Percentiles rank a stretch among this genome's conserved stretches.
Conservation (phyloP, 2,329 filamentous ascomycete species). For the Pseudogymnoascus sp. region DNA sequence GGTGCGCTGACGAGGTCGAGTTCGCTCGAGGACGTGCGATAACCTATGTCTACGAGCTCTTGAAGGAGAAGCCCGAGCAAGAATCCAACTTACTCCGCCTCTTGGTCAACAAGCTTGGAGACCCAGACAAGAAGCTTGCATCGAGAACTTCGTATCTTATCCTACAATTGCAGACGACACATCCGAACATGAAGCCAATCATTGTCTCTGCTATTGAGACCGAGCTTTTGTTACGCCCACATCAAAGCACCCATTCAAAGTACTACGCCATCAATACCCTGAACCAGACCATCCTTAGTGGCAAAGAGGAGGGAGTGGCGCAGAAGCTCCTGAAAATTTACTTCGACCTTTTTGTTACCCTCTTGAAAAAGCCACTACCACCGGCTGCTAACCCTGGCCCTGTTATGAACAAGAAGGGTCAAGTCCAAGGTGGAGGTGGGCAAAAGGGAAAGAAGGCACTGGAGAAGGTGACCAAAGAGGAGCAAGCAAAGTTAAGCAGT, state of each 20-base stretch:
- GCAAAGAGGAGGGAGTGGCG: constrained; percentile 72
- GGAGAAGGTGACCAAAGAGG: constrained; percentile 29
- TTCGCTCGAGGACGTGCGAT: constrained; percentile 83
- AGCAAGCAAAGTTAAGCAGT: constrained; percentile 30
- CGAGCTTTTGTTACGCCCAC: constrained; percentile 77
- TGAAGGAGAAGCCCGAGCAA: constrained; percentile 95
- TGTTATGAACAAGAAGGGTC: constrained; percentile 39
- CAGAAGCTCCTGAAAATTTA: constrained; percentile 81
- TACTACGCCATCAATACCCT: constrained; percentile 96
- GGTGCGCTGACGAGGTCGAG: constrained; percentile 92
- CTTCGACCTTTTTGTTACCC: constrained; percentile 75
- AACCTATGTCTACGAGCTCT: constrained; percentile 81
- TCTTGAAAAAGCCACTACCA: constrained; percentile 55
- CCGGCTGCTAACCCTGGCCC: constrained; percentile 30
- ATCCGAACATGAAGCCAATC: constrained; percentile 88
- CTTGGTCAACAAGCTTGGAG: constrained; percentile 92
- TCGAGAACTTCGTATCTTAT: constrained; percentile 88
- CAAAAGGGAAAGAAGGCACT: constrained; percentile 43
- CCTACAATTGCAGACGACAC: constrained; percentile 79
- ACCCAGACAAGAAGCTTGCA: constrained; percentile 89
- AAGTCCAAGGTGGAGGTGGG: constrained; percentile 45
- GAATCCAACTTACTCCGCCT: constrained; percentile 87
- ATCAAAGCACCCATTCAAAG: constrained; percentile 78
- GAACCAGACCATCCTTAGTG: constrained; percentile 90
- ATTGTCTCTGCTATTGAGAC: constrained; percentile 79